These are phyloP conservation scores for Colletotrichum noveboracense DNA, from an alignment of 2,329 filamentous ascomycete genomes.

Conservation along the genomic window DNA sequence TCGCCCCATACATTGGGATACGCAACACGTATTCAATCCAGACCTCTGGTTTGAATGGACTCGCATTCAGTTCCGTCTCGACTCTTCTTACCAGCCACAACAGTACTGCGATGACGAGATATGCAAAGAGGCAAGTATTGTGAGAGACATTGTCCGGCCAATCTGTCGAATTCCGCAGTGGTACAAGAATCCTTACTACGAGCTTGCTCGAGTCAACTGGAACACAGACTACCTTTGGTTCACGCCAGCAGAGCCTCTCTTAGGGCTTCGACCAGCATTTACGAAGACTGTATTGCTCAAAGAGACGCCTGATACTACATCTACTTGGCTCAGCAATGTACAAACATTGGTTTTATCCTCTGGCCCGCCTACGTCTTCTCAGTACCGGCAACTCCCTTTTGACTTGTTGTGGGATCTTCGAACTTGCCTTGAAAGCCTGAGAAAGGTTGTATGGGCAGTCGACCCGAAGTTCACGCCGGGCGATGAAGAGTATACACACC, in stretches of 20 bases:
- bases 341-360: not conserved
- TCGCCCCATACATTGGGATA: not conserved
- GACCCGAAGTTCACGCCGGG: accelerated
- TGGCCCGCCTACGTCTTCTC: accelerated
- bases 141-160: not conserved
- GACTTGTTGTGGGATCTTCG: not conserved
- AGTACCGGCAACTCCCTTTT: not conserved
- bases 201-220: not conserved
- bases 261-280: not conserved
- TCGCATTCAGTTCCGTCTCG: not conserved
- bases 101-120: not conserved
- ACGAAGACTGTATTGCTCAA: not conserved
- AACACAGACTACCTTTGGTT: not conserved
- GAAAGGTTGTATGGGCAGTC: not conserved
- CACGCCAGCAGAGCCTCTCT: not conserved
- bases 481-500: not conserved
- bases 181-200: not conserved
- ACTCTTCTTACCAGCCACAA: not conserved
- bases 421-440: not conserved
- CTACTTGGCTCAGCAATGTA: not conserved
- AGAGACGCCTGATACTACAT: not conserved
- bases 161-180: not conserved
- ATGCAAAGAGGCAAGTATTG: not conserved
- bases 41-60: not conserved
- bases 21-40: not conserved